Conservation (phyloP, 1,284 basidiomycete species). For the Ustilago vetiveriae region DNA sequence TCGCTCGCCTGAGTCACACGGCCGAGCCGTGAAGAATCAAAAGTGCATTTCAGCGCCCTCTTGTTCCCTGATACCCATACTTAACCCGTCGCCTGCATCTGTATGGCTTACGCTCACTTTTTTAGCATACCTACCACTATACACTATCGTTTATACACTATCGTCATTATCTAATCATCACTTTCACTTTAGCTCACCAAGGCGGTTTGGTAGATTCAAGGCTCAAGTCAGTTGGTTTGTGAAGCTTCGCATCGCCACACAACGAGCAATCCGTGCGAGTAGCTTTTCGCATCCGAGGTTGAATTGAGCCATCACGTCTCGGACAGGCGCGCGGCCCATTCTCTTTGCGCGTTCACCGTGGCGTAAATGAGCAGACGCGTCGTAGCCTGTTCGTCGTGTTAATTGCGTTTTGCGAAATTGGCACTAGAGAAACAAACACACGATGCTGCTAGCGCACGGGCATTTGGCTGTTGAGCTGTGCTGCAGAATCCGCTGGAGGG, state of each 20-base stretch:
- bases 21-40: constrained; percentile 18
- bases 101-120: not conserved
- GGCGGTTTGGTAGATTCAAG: no score
- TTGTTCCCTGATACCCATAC: constrained; percentile 3
- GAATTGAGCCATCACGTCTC: no score
- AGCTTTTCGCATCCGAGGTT: no score
- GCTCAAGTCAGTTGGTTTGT: not conserved
- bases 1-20: constrained; percentile 45
- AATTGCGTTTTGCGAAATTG: constrained; percentile 8
- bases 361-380: constrained; percentile 43
- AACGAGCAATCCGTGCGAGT: not conserved
- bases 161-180: not conserved
- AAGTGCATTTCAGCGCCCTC: no score
- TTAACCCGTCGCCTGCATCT: not conserved
- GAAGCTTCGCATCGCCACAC: not conserved
- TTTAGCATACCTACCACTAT: not conserved
- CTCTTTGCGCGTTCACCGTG: constrained; percentile 3
- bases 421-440: no score
- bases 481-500: no score
- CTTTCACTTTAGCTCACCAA: not conserved
- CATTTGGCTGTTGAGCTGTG: no score
- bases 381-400: constrained; percentile 34
- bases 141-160: no score
- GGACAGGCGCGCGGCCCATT: not conserved
- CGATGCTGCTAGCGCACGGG: no score